Evolutionary conservation across 2,329 filamentous ascomycete genomes (phyloP), one percentile per base, ranked within the genome.

Genomic region (Exophiala mesophila): DNA sequence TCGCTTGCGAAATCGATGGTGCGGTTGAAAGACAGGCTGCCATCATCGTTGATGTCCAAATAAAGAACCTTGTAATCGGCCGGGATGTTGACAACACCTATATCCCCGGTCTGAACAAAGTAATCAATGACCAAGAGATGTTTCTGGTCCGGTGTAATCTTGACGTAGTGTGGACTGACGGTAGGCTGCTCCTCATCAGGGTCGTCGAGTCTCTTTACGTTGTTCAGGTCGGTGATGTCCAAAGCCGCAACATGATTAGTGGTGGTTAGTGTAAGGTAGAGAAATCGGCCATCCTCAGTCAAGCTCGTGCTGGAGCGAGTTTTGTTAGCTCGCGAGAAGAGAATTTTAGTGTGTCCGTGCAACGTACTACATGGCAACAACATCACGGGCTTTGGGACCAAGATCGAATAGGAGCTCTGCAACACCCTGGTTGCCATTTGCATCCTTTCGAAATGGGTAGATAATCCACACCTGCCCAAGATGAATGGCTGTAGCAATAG

Each of bases 121-220:
- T 82, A 82, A 39, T 79, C 78, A n/a, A 74, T 79, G 10, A 81
- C 76, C 2, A 81, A 66, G 12, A 82, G 60, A 57, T 81, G 75
- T 67, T 78, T 78, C 67, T 80, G 76, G 50, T 81, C 78, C 0
- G 78, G 77, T 3, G 74, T 74, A 45, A 82, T 67, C 66, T 81
- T 82, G 63, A 82, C 64, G 53, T 80, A 82, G 64, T 82, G 78
- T 0, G 77, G 77, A 1, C 77, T 76, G 39, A 80, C 68, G 45
- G 74, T 77, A 15, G 75, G 76, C 59, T 82, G 78, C 20, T 66
- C 59, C 58, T 76, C 73, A 42, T 78, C 59, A 0, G 77, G 77
- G 53, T 82, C 64, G 49, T 82, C 78, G 16, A 82, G 74, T 8
- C 78, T 73, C 63, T 75, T 78, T 54, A 74, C 66, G 52, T 80